Conservation (phyloP, 75 land plant genomes). For the Cryptomeria japonica region DNA sequence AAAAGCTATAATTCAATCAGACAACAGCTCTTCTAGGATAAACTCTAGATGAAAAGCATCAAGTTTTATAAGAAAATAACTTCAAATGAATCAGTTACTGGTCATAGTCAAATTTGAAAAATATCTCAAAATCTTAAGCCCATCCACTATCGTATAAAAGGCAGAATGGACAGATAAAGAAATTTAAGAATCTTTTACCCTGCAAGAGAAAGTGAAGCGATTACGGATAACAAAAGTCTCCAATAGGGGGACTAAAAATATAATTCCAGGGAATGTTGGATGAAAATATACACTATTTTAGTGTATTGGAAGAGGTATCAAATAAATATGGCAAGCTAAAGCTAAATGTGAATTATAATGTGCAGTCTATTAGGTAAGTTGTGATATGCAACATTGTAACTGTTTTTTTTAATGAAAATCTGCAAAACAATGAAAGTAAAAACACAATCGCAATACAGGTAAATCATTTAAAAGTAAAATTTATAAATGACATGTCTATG, state of each 20-base stretch:
- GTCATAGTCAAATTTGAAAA: neutral
- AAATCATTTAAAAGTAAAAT: neutral
- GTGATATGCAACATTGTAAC: neutral
- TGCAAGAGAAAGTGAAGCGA: neutral
- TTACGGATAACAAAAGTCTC: neutral
- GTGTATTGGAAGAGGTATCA: neutral
- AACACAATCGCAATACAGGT: neutral
- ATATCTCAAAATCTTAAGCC: neutral
- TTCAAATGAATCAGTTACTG: neutral
- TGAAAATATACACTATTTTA: neutral
- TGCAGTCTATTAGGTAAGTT: neutral
- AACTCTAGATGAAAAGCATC: too few relatives aligned
- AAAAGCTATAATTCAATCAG: neutral
- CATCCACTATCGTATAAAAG: neutral
- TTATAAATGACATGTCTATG: neutral
- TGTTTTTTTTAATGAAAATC: neutral
- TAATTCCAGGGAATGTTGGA: too few relatives aligned
- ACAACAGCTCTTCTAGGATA: neutral
- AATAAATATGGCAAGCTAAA: neutral
- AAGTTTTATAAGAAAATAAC: neutral
- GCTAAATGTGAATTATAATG: neutral
- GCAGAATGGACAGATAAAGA: neutral
- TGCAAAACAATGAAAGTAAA: neutral
- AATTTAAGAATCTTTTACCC: too few relatives aligned
- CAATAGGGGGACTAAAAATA: neutral